Base-by-base conservation (phyloP, 306 rosid species). In the Acacia crassicarpa region DNA sequence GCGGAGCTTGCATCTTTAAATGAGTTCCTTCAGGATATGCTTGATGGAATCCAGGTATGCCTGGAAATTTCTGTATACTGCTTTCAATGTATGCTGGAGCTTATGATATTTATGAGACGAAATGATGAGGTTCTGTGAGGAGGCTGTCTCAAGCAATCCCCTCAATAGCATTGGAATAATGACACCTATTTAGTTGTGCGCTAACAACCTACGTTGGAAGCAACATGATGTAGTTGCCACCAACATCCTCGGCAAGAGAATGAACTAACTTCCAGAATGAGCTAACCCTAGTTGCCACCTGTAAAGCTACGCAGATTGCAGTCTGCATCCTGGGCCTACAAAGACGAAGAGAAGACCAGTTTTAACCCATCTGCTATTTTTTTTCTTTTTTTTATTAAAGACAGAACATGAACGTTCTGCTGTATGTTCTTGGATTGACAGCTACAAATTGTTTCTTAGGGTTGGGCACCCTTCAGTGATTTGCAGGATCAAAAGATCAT, bases 21-120 rank as follows among this genome's bases (percentile, higher is more conserved):
- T 84, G 94, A 84, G 87, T 79, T 91, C 80, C 97, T 95, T 80
- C 98, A 90, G 87, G 96, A 92, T 82, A 89, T 95, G 90, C 99
- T 93, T 33, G 96, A 93, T 87, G 99, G 99, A 76, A 88, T 95
- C 78, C 96, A 95, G 86, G 99, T 93, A 89, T 81, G 85, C 48
- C 10, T 76, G 66, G 59, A 73, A 43, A 79, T 41, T 61, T 43
- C 80, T 78, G 80, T 45, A 38, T 62, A 66, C 67, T 62, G 41
- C 56, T 74, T 7, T 70, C 17, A 27, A 27, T 67, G 66, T 79
- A 41, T 30, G 76, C 40, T 38, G 54, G 51, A 13, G 82, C 77
- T 69, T 79, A 19, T 66, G 81, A 69, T 69, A 45, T 54, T 58
- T 76, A 66, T 68, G 65, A 78, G 58, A 83, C 43, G 76, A 74